Evolutionary conservation across 1,139 yeast genomes (phyloP).

Genomic region (Hyphopichia buzzinii): DNA sequence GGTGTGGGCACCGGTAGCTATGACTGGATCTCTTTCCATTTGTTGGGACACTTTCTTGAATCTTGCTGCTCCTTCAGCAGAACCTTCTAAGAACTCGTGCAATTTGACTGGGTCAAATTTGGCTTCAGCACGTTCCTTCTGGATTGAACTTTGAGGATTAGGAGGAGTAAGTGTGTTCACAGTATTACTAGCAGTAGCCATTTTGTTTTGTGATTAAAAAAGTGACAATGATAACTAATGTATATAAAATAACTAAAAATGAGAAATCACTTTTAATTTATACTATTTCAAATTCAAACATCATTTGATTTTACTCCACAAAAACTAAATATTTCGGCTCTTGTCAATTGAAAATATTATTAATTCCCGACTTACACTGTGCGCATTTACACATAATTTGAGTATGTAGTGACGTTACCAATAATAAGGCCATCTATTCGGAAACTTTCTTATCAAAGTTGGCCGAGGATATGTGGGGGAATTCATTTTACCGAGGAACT

Average conservation of each 20-base stretch:
- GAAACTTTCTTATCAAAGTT: too few species aligned
- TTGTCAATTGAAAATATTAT: too few species aligned
- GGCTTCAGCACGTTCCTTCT: slow-evolving; percentile 31
- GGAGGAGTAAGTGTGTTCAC: slow-evolving; percentile 26
- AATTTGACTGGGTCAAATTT: slow-evolving; percentile 31
- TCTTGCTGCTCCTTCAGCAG: slow-evolving; percentile 28
- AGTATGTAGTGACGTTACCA: too few species aligned
- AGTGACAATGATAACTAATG: neutral
- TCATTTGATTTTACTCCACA: too few species aligned
- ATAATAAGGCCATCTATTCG: too few species aligned
- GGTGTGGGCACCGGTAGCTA: slow-evolving; percentile 31
- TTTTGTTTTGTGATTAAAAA: slow-evolving; percentile 1
- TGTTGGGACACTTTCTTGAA: slow-evolving; percentile 30
- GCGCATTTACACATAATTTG: too few species aligned
- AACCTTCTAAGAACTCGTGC: slow-evolving; percentile 44
- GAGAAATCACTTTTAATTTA: too few species aligned
- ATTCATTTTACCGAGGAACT: too few species aligned
- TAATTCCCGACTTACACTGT: too few species aligned
- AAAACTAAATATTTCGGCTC: too few species aligned
- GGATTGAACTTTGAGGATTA: slow-evolving; percentile 33
- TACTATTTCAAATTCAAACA: too few species aligned
- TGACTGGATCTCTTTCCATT: slow-evolving; percentile 45
- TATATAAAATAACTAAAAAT: neutral
- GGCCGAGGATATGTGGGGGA: too few species aligned
- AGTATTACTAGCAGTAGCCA: slow-evolving; percentile 7